A percentile compares a stretch with the other conserved stretches of the same genome.
These are phyloP conservation scores for Apium graveolens DNA, from an alignment of 129 eudicot genomes.

Conservation along the genomic window DNA sequence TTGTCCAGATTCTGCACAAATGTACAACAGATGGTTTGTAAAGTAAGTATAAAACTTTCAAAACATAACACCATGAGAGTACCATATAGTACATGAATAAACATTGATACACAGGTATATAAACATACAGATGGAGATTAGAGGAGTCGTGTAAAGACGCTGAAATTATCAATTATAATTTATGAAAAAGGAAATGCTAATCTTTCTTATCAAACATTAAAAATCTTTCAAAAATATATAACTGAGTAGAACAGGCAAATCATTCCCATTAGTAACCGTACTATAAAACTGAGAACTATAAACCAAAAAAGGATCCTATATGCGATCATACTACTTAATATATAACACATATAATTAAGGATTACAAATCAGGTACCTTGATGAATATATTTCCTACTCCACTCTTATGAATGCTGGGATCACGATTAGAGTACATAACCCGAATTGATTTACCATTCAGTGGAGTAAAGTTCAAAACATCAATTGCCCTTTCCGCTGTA, in stretches of 20 bases:
- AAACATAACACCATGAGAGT: neutral
- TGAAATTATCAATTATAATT: too few species aligned
- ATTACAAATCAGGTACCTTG: conserved; percentile 33
- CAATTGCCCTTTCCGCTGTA: conserved; percentile 73
- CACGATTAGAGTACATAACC: conserved; percentile 66
- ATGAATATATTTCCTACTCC: conserved; percentile 74
- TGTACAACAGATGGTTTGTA: neutral
- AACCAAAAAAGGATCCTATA: neutral
- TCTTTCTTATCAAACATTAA: too few species aligned
- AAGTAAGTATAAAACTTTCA: too few species aligned
- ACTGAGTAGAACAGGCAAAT: too few species aligned
- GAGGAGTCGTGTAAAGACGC: too few species aligned
- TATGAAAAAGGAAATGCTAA: too few species aligned
- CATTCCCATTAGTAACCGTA: neutral
- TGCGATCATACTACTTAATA: neutral
- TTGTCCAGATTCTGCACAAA: neutral
- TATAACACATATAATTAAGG: neutral
- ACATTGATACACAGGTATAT: neutral
- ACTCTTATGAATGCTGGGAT: conserved; percentile 70
- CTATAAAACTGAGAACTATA: neutral
- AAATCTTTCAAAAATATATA: too few species aligned
- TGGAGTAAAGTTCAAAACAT: conserved; percentile 64
- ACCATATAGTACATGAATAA: neutral
- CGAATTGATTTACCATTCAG: conserved; percentile 58
- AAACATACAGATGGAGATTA: too few species aligned